Percentiles rank a stretch among this genome's conserved stretches.
phyloP scores from a whole-genome alignment of 2,329 filamentous ascomycete genomes.

The Talaromyces sp. region DNA sequence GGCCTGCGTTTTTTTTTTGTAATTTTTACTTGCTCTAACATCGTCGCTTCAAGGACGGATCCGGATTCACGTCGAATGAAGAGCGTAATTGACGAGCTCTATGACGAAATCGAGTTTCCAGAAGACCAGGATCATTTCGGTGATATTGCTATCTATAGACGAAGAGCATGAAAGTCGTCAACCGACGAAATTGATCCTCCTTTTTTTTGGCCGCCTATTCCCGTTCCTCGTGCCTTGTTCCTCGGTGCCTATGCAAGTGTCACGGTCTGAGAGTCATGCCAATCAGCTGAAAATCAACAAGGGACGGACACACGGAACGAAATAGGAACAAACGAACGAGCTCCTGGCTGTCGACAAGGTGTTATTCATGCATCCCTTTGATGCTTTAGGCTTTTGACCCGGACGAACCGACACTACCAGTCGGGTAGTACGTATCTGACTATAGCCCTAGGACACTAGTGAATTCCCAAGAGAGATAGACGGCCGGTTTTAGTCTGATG shows the following conservation, averaged over 20 bases:
- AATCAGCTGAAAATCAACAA: background rate
- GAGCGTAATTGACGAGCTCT: background rate
- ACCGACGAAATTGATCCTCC: background rate
- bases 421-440: background rate
- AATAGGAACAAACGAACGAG: background rate
- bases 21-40: background rate
- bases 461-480: conserved; percentile 1
- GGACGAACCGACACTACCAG: background rate
- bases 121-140: background rate
- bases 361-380: background rate
- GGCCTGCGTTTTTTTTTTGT: background rate
- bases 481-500: background rate
- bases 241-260: background rate
- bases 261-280: background rate
- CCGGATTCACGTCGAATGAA: background rate
- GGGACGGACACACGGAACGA: background rate
- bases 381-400: background rate
- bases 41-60: background rate
- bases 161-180: background rate
- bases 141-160: conserved; percentile 5
- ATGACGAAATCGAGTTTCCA: conserved; percentile 2
- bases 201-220: background rate
- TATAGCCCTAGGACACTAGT: background rate
- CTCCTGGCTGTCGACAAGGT: background rate
- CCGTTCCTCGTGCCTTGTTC: background rate